Base-by-base conservation (phyloP, 441 rosid species). In the Gossypium schwendimanii region DNA sequence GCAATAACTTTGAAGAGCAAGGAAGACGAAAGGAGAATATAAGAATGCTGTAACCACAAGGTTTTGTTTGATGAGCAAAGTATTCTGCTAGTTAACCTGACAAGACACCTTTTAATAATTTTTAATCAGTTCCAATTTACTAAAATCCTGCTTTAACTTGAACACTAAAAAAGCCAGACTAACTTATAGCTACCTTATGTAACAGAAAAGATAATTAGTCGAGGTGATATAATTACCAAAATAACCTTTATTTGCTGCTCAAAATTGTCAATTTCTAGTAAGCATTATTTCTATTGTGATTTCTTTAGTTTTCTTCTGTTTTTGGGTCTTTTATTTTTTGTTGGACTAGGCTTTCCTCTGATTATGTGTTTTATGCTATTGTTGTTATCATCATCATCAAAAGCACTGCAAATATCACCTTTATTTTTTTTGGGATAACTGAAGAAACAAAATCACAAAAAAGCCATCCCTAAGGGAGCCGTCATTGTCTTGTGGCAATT, bases 141-240 rank as follows among this genome's bases (percentile, higher is more conserved):
- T 33, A 31, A 53, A n/a, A 69, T 69, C 61, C 47, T 69, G 62
- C 62, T 6, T 69, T 28, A 31, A 69, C 72, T 52, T 69, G 47
- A 69, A 11, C 14, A 17, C 28, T 31, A 31, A 9, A 31, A 69
- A 50, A 53, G 20, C 24, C 17, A 52, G 12, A 66, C 8, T 53
- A 53, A 53, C 9, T 44, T 50, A 68, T 3, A 11, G 60, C 20
- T 52, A 50, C 28, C 49, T 53, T 33, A 10, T 15, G 47, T 68
- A 28, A 28, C 47, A 3, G 45, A 28, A 68, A 31, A 39, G 15
- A 28, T 47, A 47, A n/a, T 9, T 21, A 45, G 53, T 3, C 3
- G 54, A 65, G 12, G 21, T 52, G 61, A 28, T 52, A 5, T 68
- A 68, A 17, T 53, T 68, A 52, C 60, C 45, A 50, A 17, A 50